Base-by-base conservation (phyloP, 306 rosid species). In the Aeschynomene evenia region DNA sequence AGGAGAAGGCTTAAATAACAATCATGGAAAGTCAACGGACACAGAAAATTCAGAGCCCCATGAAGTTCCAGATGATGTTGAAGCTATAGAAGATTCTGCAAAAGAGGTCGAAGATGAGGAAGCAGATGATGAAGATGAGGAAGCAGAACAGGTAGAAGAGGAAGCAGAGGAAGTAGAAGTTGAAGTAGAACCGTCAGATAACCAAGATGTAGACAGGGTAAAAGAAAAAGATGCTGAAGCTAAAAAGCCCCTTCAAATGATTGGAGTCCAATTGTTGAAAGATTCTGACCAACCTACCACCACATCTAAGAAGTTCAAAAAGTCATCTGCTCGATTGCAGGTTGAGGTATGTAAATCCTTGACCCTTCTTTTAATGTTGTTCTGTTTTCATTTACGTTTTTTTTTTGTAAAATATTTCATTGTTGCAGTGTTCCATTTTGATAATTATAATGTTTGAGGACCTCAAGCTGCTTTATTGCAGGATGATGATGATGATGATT, bases 231-330 rank as follows among this genome's bases (percentile, higher is more conserved):
- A 80, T 79, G 85, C 72, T 74, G 94, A 85, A 90, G 80, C 89
- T 62, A 84, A 90, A 80, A 87, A 76, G 52, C 89, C 98, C 78
- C 96, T 90, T 80, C 97, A 94, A 81, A 94, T 94, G 98, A 90
- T 94, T 66, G 98, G 98, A 58, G 84, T 94, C 61, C 97, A 94
- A 73, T 66, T 94, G 76, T 78, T 94, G 80, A 90, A 93, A 84
- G 98, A 94, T 81, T 77, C 84, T 50, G 89, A 88, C 63, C 86
- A 77, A 77, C 72, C 77, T 26, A 77, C 85, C 51, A 14, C 85
- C 45, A 50, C 78, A 57, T 90, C 96, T 63, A 90, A 90, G 79
- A 90, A 88, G 81, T 81, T 68, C 14, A 90, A 71, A 79, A 85
- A 80, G 50, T 82, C 59, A 70, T 52, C 85, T 22, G 48, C 86